Conservation (phyloP, 495 filamentous ascomycete genomes). For the Astrothelium macrocarpum region DNA sequence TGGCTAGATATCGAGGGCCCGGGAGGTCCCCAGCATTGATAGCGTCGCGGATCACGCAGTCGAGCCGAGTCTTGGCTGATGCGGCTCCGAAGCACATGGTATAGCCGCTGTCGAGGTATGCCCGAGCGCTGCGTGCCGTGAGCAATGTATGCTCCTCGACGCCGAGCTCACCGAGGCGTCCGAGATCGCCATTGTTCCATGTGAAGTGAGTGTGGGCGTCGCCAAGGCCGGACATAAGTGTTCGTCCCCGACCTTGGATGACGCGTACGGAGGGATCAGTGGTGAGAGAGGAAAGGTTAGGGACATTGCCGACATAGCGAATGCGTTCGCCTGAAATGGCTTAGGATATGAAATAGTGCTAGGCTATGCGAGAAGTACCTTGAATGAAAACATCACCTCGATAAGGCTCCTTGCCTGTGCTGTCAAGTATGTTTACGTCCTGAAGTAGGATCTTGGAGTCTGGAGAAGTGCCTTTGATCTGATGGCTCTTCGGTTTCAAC, state of each 20-base stretch:
- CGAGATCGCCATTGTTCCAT: slow-evolving; percentile 40
- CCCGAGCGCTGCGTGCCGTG: slow-evolving; percentile 36
- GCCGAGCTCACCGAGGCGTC: slow-evolving; percentile 32
- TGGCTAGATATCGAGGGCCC: slow-evolving; percentile 41
- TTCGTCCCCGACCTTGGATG: slow-evolving; percentile 36
- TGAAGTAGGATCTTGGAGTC: slow-evolving; percentile 36
- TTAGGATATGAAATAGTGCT: neutral
- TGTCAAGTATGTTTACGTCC: slow-evolving; percentile 43
- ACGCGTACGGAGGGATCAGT: slow-evolving; percentile 31
- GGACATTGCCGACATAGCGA: slow-evolving; percentile 34
- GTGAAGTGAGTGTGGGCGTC: slow-evolving; percentile 44
- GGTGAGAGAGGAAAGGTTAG: slow-evolving; percentile 27
- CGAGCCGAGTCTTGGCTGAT: slow-evolving; percentile 41
- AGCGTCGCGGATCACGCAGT: slow-evolving; percentile 43
- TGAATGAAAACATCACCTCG: slow-evolving; percentile 41
- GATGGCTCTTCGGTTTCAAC: slow-evolving; percentile 30
- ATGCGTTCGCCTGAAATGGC: slow-evolving; percentile 31
- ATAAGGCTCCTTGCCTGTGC: slow-evolving; percentile 38
- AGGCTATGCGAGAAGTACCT: slow-evolving; percentile 12
- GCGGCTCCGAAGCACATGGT: slow-evolving; percentile 45
- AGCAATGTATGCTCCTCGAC: slow-evolving; percentile 43
- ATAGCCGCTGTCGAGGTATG: slow-evolving; percentile 39
- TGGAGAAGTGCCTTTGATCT: slow-evolving; percentile 31
- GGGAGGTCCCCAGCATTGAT: slow-evolving; percentile 47
- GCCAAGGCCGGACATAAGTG: slow-evolving; percentile 41